Conservation (phyloP, 352 stramenopile species). For the Pythium vanterpoolii region DNA sequence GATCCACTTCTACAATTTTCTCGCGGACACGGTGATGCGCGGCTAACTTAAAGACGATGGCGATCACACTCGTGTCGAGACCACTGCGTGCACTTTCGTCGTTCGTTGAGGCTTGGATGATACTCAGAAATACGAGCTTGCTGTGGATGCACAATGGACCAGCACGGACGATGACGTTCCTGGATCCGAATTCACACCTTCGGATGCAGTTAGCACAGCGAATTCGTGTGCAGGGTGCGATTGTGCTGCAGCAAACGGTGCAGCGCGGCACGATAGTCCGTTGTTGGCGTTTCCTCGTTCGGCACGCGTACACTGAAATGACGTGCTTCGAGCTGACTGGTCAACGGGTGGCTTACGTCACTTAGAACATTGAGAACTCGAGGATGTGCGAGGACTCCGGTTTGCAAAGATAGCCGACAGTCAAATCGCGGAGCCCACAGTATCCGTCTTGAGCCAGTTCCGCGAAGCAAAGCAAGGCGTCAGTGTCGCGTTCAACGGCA, state of each 20-base stretch:
- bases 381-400: background rate
- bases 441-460: background rate
- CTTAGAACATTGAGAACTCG: background rate
- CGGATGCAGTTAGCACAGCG: background rate
- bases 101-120: background rate
- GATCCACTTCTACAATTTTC: too few relatives aligned
- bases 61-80: background rate
- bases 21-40: background rate
- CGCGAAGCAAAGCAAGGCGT: background rate
- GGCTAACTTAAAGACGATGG: background rate
- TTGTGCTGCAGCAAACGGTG: background rate
- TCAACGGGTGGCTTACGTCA: background rate
- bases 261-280: background rate
- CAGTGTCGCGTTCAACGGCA: background rate
- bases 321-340: background rate
- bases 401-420: background rate
- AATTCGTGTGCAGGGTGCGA: background rate
- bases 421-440: background rate
- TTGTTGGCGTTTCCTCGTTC: background rate
- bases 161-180: background rate
- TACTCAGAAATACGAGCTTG: constrained; percentile 1
- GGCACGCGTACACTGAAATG: background rate
- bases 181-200: background rate
- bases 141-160: background rate
- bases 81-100: background rate